Evolutionary conservation across 1,284 basidiomycete species (phyloP), one percentile per base, ranked within the genome.

Genomic region (Boletus albobrunnescens): DNA sequence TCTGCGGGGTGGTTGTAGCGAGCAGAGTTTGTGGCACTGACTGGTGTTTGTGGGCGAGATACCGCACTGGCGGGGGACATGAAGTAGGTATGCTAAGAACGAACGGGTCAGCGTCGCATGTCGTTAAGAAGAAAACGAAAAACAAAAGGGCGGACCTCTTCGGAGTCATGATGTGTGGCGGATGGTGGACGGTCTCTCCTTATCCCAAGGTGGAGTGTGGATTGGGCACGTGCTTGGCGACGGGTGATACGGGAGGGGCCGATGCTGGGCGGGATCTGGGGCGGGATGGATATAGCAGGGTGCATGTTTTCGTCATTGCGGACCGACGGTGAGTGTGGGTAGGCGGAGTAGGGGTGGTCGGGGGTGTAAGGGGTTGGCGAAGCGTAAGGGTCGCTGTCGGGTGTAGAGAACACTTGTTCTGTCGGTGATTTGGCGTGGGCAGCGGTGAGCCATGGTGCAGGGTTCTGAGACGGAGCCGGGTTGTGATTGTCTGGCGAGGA

Each of bases 211-310:
- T 71, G 66, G 50, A 68, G 62, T 32, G 67, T 58, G 37, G 51
- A 67, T 32, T 55, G 66, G 46, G 69, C 71, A 66, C 69, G 71
- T 63, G 63, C 55, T 45, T 65, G 75, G 37, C 77, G 69, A 44
- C 78, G 74, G 36, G 74, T 72, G 44, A 72, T 66, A 52, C 79
- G 74, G 54, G 67, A 68, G 33, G 82, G 81, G 0, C 81, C 82
- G 52, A 79, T 73, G 64, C 70, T 79, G 30, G 77, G 67, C 16
- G 76, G 69, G 39, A 79, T 66, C 64, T 77, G 78, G 30, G 65
- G 53, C 44, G 55, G 47, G 33, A 67, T 67, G 23, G 51, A 37
- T 13, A 68, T 47, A 38, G 53, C 45, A 33, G 58, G 36, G 37
- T 59, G 63, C 23, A 63, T 60, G 51, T 60, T 63, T 13, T 69